Evolutionary conservation across 1,139 yeast genomes (phyloP), one percentile per base, ranked within the genome.

Genomic region (Ogataea hybrid): DNA sequence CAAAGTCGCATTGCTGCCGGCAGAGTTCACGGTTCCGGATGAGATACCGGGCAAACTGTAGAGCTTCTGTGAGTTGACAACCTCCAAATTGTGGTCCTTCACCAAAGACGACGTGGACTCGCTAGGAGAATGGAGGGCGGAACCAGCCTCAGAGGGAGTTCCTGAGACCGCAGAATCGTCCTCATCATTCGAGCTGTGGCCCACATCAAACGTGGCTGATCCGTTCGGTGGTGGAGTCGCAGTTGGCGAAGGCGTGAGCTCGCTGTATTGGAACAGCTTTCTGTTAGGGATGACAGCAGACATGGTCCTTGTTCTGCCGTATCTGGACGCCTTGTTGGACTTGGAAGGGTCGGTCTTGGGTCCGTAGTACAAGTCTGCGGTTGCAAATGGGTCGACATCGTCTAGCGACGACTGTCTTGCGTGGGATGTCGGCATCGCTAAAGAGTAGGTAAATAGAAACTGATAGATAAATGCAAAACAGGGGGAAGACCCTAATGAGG

Each of bases 291-390:
- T 70, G 42, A 70, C 65, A 9, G 73, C 72, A 5, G 79, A 73
- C 58, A 69, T 63, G 0, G 89, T 79, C 53, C 85, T 63, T 3
- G 70, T 70, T 44, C 80, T 63, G 25, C 71, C 74, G 28, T 46
- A 56, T 41, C 59, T 66, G 10, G 75, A 63, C 31, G 61, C 54
- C 42, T 59, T 64, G 11, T 62, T 59, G 1, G 68, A 63, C 39
- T 58, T 62, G n/a, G 75, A 61, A 2, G 84, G 82, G 52, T 79
- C 79, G 2, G 81, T 77, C 15, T 63, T 65, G 2, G 84, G 80
- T 4, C 89, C 87, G 59, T 85, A 85, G 58, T 86, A 86, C 23
- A 73, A 69, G 44, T 84, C 92, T 0, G 94, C 77, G 12, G 68
- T 65, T 14, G 83, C 83, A 51, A 70, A 81, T 0, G 94, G 94